Evolutionary conservation across 345 rosid genomes (phyloP).

Genomic region (Melaleuca alternifolia): DNA sequence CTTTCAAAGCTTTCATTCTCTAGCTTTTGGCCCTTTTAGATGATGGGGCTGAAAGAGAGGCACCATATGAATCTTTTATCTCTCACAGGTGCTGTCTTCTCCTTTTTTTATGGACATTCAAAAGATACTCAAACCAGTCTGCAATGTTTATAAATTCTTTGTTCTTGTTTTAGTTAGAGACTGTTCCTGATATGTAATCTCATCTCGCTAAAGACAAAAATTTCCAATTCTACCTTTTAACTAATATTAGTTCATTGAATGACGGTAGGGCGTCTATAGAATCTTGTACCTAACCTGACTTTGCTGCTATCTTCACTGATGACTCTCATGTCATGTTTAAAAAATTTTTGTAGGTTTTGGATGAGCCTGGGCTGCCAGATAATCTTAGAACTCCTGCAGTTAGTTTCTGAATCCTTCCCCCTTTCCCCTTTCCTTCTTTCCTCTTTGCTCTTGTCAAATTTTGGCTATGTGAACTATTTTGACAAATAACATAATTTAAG

Average conservation of each 20-base stretch:
- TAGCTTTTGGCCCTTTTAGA: not conserved
- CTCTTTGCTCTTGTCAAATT: not conserved
- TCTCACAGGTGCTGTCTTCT: not conserved
- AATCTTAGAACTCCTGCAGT: slow-evolving; percentile 81
- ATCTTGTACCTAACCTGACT: not conserved
- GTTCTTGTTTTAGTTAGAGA: not conserved
- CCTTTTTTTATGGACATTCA: not conserved
- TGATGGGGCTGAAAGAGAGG: not conserved
- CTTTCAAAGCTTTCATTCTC: not conserved
- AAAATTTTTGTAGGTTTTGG: slow-evolving; percentile 32
- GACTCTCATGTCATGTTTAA: not conserved
- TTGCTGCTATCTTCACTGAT: not conserved
- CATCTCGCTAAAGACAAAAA: not conserved
- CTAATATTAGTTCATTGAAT: not conserved
- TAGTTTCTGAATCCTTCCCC: slow-evolving; percentile 13
- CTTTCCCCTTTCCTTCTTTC: not conserved
- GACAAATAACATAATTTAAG: not conserved
- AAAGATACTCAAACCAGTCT: not conserved
- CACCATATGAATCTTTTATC: not conserved
- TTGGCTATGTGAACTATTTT: not conserved
- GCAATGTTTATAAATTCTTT: not conserved
- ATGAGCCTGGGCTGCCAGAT: slow-evolving; percentile 41
- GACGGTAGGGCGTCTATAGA: not conserved
- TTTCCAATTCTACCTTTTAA: not conserved
- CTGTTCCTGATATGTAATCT: not conserved